These are phyloP conservation scores for Botrytis byssoidea DNA, from an alignment of 2,329 filamentous ascomycete species.

Conservation along the genomic window DNA sequence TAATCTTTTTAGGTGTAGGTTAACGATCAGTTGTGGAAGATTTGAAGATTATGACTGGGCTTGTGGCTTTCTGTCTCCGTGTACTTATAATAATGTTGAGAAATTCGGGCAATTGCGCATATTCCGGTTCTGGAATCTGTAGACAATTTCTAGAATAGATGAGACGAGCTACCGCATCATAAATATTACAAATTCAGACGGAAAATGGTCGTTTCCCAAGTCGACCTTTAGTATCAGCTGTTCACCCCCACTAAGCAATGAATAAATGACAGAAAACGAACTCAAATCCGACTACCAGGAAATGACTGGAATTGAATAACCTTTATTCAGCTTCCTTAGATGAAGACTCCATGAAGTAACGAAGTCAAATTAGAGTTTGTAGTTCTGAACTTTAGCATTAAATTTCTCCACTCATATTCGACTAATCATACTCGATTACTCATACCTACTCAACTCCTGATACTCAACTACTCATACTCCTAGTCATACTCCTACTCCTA, in stretches of 20 bases:
- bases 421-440: neutral
- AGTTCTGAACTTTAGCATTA: neutral
- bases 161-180: neutral
- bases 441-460: neutral
- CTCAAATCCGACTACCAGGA: neutral
- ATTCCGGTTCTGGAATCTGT: too few species aligned
- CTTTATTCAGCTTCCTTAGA: neutral
- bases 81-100: too few species aligned
- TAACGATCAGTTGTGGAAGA: too few species aligned
- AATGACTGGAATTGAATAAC: neutral
- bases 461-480: neutral
- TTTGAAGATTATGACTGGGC: too few species aligned
- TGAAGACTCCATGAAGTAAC: neutral
- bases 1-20: too few species aligned
- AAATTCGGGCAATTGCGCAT: too few species aligned
- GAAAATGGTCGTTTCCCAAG: neutral
- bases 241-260: neutral
- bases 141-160: too few species aligned
- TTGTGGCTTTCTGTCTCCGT: too few species aligned
- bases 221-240: neutral
- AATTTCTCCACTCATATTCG: neutral
- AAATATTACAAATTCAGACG: neutral
- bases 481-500: neutral
- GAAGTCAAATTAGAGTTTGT: neutral
- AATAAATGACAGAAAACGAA: too few species aligned